Percentiles rank a stretch among this genome's conserved stretches.
These are phyloP conservation scores for Logfia minima DNA, from an alignment of 129 eudicot species.

Conservation along the genomic window DNA sequence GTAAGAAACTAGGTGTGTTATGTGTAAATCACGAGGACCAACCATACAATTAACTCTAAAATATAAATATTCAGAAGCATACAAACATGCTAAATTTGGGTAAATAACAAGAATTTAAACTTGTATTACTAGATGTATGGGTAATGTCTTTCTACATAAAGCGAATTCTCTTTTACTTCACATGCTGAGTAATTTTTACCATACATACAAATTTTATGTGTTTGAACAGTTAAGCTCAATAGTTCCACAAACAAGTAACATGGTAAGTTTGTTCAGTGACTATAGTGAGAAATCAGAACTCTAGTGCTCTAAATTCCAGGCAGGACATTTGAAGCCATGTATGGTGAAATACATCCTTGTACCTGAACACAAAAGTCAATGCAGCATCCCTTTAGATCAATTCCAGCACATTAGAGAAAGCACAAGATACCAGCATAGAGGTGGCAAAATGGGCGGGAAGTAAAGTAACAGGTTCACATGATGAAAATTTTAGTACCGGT, in stretches of 20 bases:
- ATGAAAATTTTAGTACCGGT: no score
- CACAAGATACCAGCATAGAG: neutral
- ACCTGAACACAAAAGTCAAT: conserved; percentile 46
- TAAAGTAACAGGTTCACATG: neutral
- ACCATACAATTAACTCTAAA: neutral
- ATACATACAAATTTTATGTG: neutral
- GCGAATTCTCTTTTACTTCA: neutral
- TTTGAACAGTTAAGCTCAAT: neutral
- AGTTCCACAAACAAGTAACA: neutral
- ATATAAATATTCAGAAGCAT: neutral
- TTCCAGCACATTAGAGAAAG: neutral
- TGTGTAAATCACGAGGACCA: no score
- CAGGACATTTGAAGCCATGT: conserved; percentile 77
- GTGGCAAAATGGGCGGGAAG: neutral
- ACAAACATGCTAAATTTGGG: neutral
- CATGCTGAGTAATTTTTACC: neutral
- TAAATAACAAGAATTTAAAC: neutral
- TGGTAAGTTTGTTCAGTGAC: neutral
- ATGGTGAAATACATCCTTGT: conserved; percentile 79
- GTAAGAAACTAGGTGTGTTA: no score
- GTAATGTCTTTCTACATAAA: neutral
- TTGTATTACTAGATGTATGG: neutral
- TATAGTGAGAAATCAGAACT: neutral
- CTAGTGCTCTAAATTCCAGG: conserved; percentile 42
- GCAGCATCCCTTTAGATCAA: no score